phyloP scores from a whole-genome alignment of 2,329 filamentous ascomycete species.

The Ramichloridium luteum region DNA sequence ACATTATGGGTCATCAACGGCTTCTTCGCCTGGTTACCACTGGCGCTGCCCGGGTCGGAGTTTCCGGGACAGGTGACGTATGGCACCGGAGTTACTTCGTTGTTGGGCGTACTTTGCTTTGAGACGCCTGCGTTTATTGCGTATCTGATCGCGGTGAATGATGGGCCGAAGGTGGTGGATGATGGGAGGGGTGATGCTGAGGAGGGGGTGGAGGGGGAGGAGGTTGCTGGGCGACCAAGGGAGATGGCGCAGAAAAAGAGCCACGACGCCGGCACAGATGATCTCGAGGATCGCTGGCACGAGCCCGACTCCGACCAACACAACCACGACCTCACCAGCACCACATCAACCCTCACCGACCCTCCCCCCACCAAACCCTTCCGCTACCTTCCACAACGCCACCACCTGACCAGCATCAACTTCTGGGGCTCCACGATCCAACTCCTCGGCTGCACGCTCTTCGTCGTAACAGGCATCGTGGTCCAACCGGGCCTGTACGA shows the following conservation, averaged over 20 bases:
- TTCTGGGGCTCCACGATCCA: conserved; percentile 20
- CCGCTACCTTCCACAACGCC: conserved; percentile 15
- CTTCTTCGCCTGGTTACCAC: conserved; percentile 14
- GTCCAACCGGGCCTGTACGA: conserved; percentile 18
- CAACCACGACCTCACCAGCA: conserved; percentile 1
- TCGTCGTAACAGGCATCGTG: conserved; percentile 16
- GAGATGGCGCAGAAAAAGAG: conserved; percentile 16
- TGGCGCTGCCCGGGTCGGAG: conserved; percentile 11
- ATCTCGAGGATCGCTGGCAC: conserved; percentile 11
- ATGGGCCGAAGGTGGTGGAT: conserved; percentile 18
- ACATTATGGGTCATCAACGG: conserved; percentile 18
- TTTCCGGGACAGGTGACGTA: conserved; percentile 11
- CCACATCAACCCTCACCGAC: background rate
- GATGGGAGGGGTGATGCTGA: conserved; percentile 13
- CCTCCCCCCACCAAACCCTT: too few relatives aligned
- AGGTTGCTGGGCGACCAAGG: too few relatives aligned
- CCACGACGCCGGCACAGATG: conserved; percentile 21
- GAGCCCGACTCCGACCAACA: conserved; percentile 7
- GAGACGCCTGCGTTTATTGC: conserved; percentile 19
- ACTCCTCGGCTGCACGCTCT: conserved; percentile 20
- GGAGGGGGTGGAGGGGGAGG: too few relatives aligned
- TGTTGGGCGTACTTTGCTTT: conserved; percentile 19
- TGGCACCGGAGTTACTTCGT: conserved; percentile 15
- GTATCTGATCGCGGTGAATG: conserved; percentile 23
- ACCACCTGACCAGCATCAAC: conserved; percentile 22